Conservation (phyloP, 805 yeast genomes). For the Jamesozyma lodderae region DNA sequence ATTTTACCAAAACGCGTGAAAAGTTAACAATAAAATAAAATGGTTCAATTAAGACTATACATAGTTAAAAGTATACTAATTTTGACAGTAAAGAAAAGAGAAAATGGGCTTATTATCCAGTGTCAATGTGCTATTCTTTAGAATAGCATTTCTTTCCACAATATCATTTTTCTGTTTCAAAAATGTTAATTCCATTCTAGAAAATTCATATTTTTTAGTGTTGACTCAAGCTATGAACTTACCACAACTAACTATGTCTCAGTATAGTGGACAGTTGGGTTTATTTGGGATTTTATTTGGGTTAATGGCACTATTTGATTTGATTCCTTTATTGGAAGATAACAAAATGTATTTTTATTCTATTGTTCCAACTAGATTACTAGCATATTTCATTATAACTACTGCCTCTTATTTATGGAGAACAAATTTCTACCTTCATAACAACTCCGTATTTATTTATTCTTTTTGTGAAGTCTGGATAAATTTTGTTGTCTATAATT, state of each 20-base stretch:
- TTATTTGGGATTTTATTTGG: slow-evolving; percentile 39
- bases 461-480: slow-evolving; percentile 63
- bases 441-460: slow-evolving; percentile 52
- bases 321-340: slow-evolving; percentile 46
- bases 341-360: slow-evolving; percentile 46
- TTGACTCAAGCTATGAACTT: slow-evolving; percentile 54
- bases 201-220: slow-evolving; percentile 40
- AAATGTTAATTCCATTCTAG: slow-evolving; percentile 38
- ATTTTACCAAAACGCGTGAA: too few relatives aligned
- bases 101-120: slow-evolving; percentile 47
- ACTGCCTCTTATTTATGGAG: slow-evolving; percentile 40
- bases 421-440: slow-evolving; percentile 40
- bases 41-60: too few relatives aligned
- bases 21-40: too few relatives aligned
- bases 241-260: slow-evolving; percentile 26
- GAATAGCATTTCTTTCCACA: slow-evolving; percentile 38
- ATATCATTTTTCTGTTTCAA: slow-evolving; percentile 40
- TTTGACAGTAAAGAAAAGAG: background rate
- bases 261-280: slow-evolving; percentile 41
- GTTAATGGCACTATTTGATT: slow-evolving; percentile 41
- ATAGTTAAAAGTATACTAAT: too few relatives aligned
- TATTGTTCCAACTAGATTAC: slow-evolving; percentile 48
- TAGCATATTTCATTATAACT: slow-evolving; percentile 41
- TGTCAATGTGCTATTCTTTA: slow-evolving; percentile 37
- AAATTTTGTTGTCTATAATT: slow-evolving; percentile 50